Conservation (phyloP, 495 filamentous ascomycete species). For the Trichoderma reesei region DNA sequence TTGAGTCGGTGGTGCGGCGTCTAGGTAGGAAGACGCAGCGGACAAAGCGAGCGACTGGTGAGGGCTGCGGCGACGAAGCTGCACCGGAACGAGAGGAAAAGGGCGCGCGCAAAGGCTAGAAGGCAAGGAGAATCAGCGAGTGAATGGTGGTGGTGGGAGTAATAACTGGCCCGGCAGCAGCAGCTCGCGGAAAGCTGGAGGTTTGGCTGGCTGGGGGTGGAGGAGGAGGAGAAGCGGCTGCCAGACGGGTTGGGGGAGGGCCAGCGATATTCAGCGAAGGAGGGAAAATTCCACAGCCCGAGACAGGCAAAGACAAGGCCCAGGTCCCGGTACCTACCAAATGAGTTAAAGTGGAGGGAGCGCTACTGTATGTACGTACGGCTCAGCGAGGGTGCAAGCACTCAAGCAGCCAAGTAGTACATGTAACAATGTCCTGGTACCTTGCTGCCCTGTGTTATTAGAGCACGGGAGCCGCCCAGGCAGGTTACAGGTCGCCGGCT, state of each 20-base stretch:
- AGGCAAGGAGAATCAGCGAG: neutral
- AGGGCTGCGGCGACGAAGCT: neutral
- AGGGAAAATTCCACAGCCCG: slow-evolving; percentile 8
- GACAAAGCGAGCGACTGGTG: slow-evolving; percentile 4
- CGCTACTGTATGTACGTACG: neutral
- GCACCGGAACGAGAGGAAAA: neutral
- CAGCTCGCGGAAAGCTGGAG: neutral
- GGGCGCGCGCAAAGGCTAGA: neutral
- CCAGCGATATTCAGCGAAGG: neutral
- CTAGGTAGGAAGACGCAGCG: neutral
- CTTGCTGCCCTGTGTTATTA: no score
- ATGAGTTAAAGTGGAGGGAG: neutral
- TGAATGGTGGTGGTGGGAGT: neutral
- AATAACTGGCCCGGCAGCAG: slow-evolving; percentile 1
- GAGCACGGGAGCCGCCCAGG: no score
- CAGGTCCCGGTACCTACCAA: neutral
- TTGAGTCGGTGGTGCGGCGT: neutral
- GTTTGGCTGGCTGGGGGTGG: neutral
- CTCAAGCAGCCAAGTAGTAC: no score
- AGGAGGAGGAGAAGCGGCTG: neutral
- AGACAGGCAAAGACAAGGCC: slow-evolving; percentile 3
- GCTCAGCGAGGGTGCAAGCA: neutral
- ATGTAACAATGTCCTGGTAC: no score
- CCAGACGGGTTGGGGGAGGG: neutral
- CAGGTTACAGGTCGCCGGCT: no score